Conservation (phyloP, 257 asterid species). For the Capsicum baccatum region DNA sequence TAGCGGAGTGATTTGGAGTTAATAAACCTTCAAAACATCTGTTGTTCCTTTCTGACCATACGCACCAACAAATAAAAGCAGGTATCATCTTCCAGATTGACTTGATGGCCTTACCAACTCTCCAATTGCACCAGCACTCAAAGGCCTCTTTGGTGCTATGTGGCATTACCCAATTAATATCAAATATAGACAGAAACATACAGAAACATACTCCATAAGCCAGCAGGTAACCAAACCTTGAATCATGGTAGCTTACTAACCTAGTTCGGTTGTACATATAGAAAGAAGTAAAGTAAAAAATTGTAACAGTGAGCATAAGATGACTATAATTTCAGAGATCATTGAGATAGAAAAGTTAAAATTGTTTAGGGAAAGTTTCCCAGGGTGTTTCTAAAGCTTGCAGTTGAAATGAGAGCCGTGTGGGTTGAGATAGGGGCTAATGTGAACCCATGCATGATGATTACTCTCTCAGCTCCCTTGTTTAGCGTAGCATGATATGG, state of each 20-base stretch:
- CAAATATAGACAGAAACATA: too few species aligned
- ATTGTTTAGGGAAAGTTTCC: neutral
- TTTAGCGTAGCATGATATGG: neutral
- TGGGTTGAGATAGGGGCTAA: neutral
- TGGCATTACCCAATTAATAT: too few species aligned
- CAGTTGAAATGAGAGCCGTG: neutral
- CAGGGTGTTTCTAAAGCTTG: slow-evolving; percentile 9
- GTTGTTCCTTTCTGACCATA: too few species aligned
- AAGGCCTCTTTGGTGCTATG: too few species aligned
- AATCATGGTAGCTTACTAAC: slow-evolving; percentile 3
- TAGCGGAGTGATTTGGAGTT: too few species aligned
- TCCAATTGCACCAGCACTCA: too few species aligned
- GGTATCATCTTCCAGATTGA: too few species aligned
- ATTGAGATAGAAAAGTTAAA: neutral
- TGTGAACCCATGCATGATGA: slow-evolving; percentile 22
- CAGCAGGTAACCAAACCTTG: neutral
- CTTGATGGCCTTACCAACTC: too few species aligned
- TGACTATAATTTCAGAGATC: neutral
- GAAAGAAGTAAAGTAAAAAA: neutral
- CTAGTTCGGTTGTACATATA: neutral
- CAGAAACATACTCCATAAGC: too few species aligned
- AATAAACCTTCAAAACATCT: too few species aligned
- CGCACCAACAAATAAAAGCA: too few species aligned
- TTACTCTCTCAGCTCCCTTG: slow-evolving; percentile 2
- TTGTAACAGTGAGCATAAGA: slow-evolving; percentile 5